Evolutionary conservation across 257 asterid genomes (phyloP).

Genomic region (Solanum okadae): DNA sequence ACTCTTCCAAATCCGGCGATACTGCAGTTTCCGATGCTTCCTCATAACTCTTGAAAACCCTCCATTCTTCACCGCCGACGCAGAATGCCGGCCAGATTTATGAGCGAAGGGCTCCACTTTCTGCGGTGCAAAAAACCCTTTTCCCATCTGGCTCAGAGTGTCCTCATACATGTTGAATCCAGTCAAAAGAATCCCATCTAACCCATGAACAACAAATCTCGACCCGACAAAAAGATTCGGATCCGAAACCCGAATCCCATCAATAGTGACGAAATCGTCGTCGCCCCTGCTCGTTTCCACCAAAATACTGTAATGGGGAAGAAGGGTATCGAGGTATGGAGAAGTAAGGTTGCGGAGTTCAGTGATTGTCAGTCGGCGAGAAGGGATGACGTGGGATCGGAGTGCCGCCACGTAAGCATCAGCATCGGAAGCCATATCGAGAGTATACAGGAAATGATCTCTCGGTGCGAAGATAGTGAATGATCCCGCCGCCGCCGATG

Average conservation of each 20-base stretch:
- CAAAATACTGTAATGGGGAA: slow-evolving; percentile 42
- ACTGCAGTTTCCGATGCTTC: not conserved
- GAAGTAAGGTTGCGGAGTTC: slow-evolving; percentile 32
- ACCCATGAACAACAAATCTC: slow-evolving; percentile 43
- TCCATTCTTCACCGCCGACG: not conserved
- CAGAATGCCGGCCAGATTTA: not conserved
- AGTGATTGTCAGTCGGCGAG: slow-evolving; percentile 31
- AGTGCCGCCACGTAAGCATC: slow-evolving; percentile 42
- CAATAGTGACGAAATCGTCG: slow-evolving; percentile 8
- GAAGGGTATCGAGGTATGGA: slow-evolving; percentile 54
- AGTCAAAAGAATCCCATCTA: slow-evolving; percentile 43
- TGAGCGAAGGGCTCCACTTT: not conserved
- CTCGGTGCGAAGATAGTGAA: slow-evolving; percentile 52
- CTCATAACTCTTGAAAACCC: not conserved
- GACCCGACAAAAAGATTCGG: slow-evolving; percentile 56
- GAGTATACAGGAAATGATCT: slow-evolving; percentile 37
- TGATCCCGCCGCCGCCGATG: not conserved
- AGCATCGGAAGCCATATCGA: slow-evolving; percentile 53
- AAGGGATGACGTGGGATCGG: slow-evolving; percentile 50
- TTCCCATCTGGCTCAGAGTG: not conserved
- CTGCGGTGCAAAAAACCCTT: not conserved
- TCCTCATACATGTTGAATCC: slow-evolving; percentile 27
- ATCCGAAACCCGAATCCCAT: slow-evolving; percentile 36
- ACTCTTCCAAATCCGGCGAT: not conserved
- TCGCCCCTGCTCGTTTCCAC: slow-evolving; percentile 8